Percentiles rank a stretch among this genome's conserved stretches.
phyloP scores from a whole-genome alignment of 2,329 filamentous ascomycete species.

The Fusarium pseudocircinatum region DNA sequence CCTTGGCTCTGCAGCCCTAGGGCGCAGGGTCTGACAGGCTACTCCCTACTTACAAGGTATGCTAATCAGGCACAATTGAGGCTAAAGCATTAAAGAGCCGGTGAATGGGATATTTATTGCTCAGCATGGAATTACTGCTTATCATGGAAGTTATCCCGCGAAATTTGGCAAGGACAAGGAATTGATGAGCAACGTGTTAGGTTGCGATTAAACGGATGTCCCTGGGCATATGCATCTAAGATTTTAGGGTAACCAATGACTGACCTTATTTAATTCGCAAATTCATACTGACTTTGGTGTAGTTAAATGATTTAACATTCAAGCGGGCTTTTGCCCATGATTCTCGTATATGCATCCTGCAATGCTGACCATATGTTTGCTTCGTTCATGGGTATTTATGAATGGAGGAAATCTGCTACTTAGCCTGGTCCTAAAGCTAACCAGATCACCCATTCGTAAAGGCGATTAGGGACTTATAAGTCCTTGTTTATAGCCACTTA shows the following conservation, averaged over 20 bases:
- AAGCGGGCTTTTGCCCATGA: not conserved
- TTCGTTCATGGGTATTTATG: no score
- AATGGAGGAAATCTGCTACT: not conserved
- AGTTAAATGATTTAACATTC: no score
- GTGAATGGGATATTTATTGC: not conserved
- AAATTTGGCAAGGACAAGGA: accelerated
- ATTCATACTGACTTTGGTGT: no score
- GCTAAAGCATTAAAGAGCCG: not conserved
- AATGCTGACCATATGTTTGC: not conserved
- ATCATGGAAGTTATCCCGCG: not conserved
- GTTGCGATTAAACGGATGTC: not conserved
- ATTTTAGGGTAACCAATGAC: not conserved
- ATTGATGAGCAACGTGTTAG: not conserved
- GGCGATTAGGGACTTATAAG: no score
- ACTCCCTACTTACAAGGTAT: no score
- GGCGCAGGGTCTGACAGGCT: not conserved
- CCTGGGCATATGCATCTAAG: not conserved
- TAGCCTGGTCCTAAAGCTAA: no score
- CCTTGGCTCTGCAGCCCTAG: not conserved
- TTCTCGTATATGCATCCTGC: not conserved
- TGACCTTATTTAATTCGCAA: accelerated
- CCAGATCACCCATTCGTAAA: no score
- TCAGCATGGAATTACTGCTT: not conserved
- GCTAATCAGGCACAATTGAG: not conserved
- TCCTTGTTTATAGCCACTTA: not conserved